Conservation (phyloP, 345 rosid species). For the Dovyalis caffra region DNA sequence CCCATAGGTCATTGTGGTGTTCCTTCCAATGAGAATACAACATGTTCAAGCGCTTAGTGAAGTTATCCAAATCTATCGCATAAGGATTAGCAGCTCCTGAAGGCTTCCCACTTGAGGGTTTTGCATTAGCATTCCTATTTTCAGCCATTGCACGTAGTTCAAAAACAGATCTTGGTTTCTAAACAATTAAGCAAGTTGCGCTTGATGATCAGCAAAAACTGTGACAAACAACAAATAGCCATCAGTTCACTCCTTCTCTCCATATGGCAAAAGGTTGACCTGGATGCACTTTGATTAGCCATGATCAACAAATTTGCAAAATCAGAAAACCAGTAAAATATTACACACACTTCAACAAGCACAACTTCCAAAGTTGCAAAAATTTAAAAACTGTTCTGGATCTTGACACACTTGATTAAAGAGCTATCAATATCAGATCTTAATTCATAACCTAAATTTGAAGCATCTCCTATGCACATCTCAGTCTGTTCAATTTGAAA, state of each 20-base stretch:
- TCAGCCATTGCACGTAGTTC: conserved; percentile 50
- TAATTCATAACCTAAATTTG: too few relatives aligned
- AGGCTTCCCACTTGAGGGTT: conserved; percentile 36
- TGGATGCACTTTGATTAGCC: not conserved
- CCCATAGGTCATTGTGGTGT: conserved; percentile 62
- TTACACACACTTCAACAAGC: not conserved
- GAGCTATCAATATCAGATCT: not conserved
- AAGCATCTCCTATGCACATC: too few relatives aligned
- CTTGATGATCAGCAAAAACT: conserved; percentile 9
- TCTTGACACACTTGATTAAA: not conserved
- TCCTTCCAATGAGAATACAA: conserved; percentile 67
- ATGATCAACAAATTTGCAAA: not conserved
- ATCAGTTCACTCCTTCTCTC: not conserved
- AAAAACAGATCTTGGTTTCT: not conserved
- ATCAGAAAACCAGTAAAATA: not conserved
- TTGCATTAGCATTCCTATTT: conserved; percentile 48
- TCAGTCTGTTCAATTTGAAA: not conserved
- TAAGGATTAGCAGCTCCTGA: conserved; percentile 42
- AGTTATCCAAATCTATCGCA: conserved; percentile 57
- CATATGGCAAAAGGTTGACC: not conserved
- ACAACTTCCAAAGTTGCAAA: not conserved
- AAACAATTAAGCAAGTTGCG: not conserved
- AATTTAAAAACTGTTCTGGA: not conserved
- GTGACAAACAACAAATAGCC: not conserved
- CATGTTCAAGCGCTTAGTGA: conserved; percentile 56